Evolutionary conservation across 2,329 filamentous ascomycete genomes (phyloP), one percentile per base, ranked within the genome.

Genomic region (Fusarium udum): DNA sequence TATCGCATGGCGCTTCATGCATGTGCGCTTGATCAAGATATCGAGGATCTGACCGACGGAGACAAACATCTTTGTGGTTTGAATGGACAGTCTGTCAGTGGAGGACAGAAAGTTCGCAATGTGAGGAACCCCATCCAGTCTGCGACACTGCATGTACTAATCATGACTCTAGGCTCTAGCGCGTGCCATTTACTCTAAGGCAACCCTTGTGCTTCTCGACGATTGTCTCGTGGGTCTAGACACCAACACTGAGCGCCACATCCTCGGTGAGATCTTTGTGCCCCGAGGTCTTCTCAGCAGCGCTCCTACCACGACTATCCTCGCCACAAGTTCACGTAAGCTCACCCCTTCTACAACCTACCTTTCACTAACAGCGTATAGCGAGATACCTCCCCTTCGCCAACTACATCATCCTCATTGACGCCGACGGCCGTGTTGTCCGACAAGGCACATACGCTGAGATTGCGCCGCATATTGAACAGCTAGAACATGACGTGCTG

Each of bases 311-410:
- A 55, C 51, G 7, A 55, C 51, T 11, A 40, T 55, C 7, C 51
- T 55, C 7, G 46, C 46, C 11, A 61, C 58, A 18, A 61, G 58
- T 16, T 53, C 58, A 34, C 28, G 58, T 53, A 42, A 40, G 51
- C 3, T 26, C 18, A 12, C 4, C 4, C 3, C 9, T 5, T 0
- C 5, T 28, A 6, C 15, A 11, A 1, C 14, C 4, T 5, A 4
- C 1, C 10, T 3, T 5, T 10, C 10, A 5, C 34, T 55, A 8
- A 55, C 4, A 40, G 0, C 24, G 5, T 18, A 6, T 3, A 55
- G 51, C 51, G 20, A 16, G 51, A 31, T 55, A 55, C 0, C 24
- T 55, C 0, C 51, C 51, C 1, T 55, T 55, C 20, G 51, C 51
- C 1, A 40, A 31, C 34, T 55, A 55, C 51, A 55, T 55, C 24